Evolutionary conservation across 106 monocot genomes (phyloP), one percentile per base, ranked within the genome.

Genomic region (Agapanthus africanus): DNA sequence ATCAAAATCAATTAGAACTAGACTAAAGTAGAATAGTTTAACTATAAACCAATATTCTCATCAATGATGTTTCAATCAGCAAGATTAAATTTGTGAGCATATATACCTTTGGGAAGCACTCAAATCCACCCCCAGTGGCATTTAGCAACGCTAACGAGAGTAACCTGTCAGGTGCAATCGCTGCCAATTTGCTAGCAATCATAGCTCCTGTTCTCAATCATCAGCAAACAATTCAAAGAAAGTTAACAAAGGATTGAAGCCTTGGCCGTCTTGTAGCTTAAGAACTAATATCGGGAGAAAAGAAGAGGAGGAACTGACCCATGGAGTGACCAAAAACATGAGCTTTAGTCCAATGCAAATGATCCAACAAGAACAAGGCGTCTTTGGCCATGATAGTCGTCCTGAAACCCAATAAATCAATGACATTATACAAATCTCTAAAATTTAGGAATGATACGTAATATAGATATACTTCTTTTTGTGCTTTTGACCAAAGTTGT

Each of bases 321-420:
- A 99, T 99, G n/a, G 97, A 99, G 65, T 99, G 97, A 41, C 97
- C 97, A 76, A 92, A 82, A 35, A 99, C 84, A 72, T 92, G 97
- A 61, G 92, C 82, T 78, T 87, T 99, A 75, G 77, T 83, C 97
- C 97, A 99, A 44, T 89, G 82, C 39, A 99, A 51, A 81, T 92
- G 97, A 77, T 99, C 89, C 65, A 99, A 74, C 68, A 99, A 70
- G 25, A 88, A 87, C 79, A 92, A 57, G 4, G 92, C 77, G 85
- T 99, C 97, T 57, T 74, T 82, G 11, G 97, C 97, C 97, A 99
- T 99, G 76, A 76, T 92, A 6, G 49, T 73, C 61, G 97, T 92
- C 65, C 97, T 99, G 81, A 66, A 76, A 62, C 18, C 35, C 34
- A 61, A 35, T 18, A 59, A 6, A 61, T 61, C 61, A 61, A 61